Evolutionary conservation across 495 filamentous ascomycete species (phyloP).

Genomic region (Sphaerosporella brunnea): DNA sequence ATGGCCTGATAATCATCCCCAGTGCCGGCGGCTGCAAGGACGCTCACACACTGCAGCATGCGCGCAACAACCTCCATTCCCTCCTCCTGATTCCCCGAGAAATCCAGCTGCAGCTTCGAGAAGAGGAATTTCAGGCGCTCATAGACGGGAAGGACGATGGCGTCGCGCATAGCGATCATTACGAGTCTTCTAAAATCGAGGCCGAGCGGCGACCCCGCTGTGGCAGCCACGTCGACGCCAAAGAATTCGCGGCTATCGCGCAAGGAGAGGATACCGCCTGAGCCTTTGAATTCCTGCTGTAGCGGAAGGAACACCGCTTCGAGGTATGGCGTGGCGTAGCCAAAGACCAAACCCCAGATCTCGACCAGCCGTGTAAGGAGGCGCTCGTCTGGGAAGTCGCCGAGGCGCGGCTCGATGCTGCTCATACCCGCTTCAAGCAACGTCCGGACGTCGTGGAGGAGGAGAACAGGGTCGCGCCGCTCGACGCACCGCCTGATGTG

Average conservation of each 20-base stretch:
- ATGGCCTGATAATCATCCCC: constrained; percentile 56
- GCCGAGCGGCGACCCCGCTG: background rate
- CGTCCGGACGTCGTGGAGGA: constrained; percentile 66
- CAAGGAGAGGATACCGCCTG: constrained; percentile 53
- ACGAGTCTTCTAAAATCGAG: constrained; percentile 81
- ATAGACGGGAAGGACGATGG: constrained; percentile 67
- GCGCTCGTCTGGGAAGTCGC: constrained; percentile 59
- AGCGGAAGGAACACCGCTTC: constrained; percentile 91
- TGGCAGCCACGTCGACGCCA: constrained; percentile 24
- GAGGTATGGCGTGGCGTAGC: constrained; percentile 76
- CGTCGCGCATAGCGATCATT: constrained; percentile 76
- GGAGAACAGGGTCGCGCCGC: constrained; percentile 43
- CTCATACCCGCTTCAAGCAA: constrained; percentile 66
- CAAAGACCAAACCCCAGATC: constrained; percentile 83
- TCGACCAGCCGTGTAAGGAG: constrained; percentile 67
- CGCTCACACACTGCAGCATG: constrained; percentile 92
- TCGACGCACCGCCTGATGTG: constrained; percentile 65
- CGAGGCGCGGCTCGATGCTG: constrained; percentile 65
- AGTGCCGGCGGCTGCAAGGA: constrained; percentile 52
- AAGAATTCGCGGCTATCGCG: constrained; percentile 78
- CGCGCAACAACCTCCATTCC: constrained; percentile 85
- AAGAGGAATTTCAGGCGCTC: constrained; percentile 70
- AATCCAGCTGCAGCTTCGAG: constrained; percentile 72
- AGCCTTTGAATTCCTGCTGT: constrained; percentile 82
- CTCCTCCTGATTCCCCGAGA: constrained; percentile 49